Base-by-base conservation (phyloP, 768 basidiomycete genomes). In the Tylopilus vinaceipallidus region DNA sequence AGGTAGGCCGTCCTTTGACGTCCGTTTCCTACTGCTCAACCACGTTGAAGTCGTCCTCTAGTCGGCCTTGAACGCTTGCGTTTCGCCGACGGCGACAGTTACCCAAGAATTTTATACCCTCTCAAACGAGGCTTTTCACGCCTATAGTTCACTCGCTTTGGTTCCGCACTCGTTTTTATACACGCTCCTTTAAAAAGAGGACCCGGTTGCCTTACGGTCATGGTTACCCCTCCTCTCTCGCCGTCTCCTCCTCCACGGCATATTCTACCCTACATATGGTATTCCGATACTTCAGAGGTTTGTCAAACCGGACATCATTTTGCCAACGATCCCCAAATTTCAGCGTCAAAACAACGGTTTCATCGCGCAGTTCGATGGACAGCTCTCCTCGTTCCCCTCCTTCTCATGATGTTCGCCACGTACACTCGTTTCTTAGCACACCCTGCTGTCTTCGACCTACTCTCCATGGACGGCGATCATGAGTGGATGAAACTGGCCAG, bases 371-470 rank as follows among this genome's bases (percentile, higher is more conserved):
- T 64, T 35, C 67, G 70, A 61, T 80, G 76, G 77, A 72, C 79
- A 2, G 74, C 82, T 46, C 46, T 87, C 35, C 53, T 83, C 29
- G 71, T 85, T 3, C 86, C 86, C 3, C 54, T 83, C 10, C 55
- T 72, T 6, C 73, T 89, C 42, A 60, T 84, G 33, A 47, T 82
- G 36, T 73, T 87, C 52, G 79, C 81, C 11, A 60, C 71, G 3
- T 78, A 74, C 12, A 77, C 78, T 14, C 78, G 71, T n/a, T 82
- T 74, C 63, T 36, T 76, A 50, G 63, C 75, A 10, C 82, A 78
- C 56, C 78, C 76, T 27, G 70, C 66, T 36, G 66, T 71, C 26
- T 70, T 80, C 53, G 76, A 79, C 60, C 57, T 73, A 27, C 60
- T 76, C 52, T 65, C 66, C 34, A 52, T 55, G 46, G 39, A 55